A percentile compares a stretch with the other conserved stretches of the same genome.
Conservation (phyloP, 306 rosid species). For the Cyclanthera cordifolia region DNA sequence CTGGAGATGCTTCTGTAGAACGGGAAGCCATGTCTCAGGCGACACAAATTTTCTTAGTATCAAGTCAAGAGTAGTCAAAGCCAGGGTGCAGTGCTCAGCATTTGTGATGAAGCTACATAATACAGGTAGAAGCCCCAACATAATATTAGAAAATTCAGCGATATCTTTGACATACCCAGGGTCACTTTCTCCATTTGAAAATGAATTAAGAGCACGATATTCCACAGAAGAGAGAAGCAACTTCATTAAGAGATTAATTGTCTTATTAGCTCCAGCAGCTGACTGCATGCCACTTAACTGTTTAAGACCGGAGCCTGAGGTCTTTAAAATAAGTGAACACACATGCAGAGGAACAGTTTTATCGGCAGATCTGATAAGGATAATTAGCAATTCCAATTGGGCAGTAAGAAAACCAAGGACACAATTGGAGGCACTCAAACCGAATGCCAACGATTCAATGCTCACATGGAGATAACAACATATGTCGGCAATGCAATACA, state of each 20-base stretch:
- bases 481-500: slow-evolving; percentile 43
- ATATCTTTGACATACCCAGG: slow-evolving; percentile 35
- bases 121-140: slow-evolving; percentile 63
- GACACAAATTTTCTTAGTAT: slow-evolving; percentile 54
- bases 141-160: slow-evolving; percentile 52
- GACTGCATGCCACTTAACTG: slow-evolving; percentile 42
- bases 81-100: slow-evolving; percentile 54
- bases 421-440: slow-evolving; percentile 41
- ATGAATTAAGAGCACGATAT: slow-evolving; percentile 30
- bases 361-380: slow-evolving; percentile 40
- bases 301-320: slow-evolving; percentile 58
- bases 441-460: slow-evolving; percentile 45
- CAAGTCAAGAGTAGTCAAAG: slow-evolving; percentile 58
- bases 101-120: slow-evolving; percentile 53
- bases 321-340: slow-evolving; percentile 46
- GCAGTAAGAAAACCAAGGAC: slow-evolving; percentile 51
- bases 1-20: slow-evolving; percentile 60
- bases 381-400: slow-evolving; percentile 57
- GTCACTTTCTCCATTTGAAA: slow-evolving; percentile 24
- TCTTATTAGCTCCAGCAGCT: slow-evolving; percentile 35
- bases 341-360: slow-evolving; percentile 32
- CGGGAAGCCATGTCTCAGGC: slow-evolving; percentile 71
- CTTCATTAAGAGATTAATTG: slow-evolving; percentile 41
- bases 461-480: slow-evolving; percentile 50
- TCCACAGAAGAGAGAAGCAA: slow-evolving; percentile 65